Evolutionary conservation across 1,284 basidiomycete genomes (phyloP), one percentile per base, ranked within the genome.

Genomic region (Heterobasidion irregulare): DNA sequence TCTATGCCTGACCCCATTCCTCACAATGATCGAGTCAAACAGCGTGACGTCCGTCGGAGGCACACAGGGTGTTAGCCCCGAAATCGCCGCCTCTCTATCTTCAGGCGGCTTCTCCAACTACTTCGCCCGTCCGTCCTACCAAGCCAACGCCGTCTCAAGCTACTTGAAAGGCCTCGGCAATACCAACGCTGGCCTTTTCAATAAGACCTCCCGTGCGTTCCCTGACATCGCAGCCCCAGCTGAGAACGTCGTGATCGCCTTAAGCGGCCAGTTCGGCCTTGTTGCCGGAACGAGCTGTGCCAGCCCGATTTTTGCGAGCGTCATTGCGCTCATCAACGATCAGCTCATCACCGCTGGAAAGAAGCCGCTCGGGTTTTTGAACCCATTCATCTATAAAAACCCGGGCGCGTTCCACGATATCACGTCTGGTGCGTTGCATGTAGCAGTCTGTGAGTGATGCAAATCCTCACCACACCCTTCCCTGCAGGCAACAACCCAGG

Each of bases 201-300:
- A 53, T 59, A 32, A 58, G 34, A 58, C 57, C 8, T 66, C 65
- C 8, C 66, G 66, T 57, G 66, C 52, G 8, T 70, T 59, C 64
- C 68, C 68, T 9, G 67, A 68, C 56, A 60, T 89, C 15, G 69
- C 84, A 19, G 85, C 84, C 2, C 82, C 84, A 63, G 81, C 78
- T 36, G 59, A 71, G 41, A 70, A 70, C 18, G 84, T 83, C 76
- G 80, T 81, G 59, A 78, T 84, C 36, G 74, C 84, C 73, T 85
- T 54, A 67, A 82, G 75, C 49, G 81, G 79, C n/a, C 50, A 64
- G 0, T 65, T 69, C 5, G 33, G 32, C 8, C 75, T 72, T 35
- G 80, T 83, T 47, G 76, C 67, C 45, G 82, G 83, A 13, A 85
- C 83, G 15, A 81, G 79, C 58, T 78, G 78, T 54, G 79, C 77